These are phyloP conservation scores for Coprinopsis sp. DNA, from an alignment of 768 basidiomycete genomes.

Conservation along the genomic window DNA sequence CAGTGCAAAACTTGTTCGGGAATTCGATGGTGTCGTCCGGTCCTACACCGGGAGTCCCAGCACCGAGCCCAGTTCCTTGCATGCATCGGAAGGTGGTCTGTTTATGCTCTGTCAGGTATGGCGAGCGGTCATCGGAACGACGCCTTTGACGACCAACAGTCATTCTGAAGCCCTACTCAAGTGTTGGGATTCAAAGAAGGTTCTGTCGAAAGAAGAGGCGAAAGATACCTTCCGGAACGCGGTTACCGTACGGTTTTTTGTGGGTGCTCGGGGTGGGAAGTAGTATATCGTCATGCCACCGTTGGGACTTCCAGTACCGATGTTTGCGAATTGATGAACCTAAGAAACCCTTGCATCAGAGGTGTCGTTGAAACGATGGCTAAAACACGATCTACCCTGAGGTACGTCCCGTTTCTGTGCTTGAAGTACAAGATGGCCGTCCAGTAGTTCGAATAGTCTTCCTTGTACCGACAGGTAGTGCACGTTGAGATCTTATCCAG, in stretches of 20 bases:
- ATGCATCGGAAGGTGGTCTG: slow-evolving; percentile 4
- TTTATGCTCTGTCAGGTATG: neutral
- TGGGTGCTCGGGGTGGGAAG: slow-evolving; percentile 6
- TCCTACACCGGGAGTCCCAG: neutral
- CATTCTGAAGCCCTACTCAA: slow-evolving; percentile 11
- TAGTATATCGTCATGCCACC: slow-evolving; percentile 12
- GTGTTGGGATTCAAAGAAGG: too few species aligned
- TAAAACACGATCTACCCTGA: slow-evolving; percentile 5
- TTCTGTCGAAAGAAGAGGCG: too few species aligned
- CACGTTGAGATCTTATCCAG: slow-evolving; percentile 7
- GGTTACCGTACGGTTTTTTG: slow-evolving; percentile 5
- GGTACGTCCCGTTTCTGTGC: slow-evolving; percentile 10
- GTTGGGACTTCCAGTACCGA: slow-evolving; percentile 4
- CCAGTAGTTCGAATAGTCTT: slow-evolving; percentile 14
- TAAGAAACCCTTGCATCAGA: neutral
- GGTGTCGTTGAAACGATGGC: neutral
- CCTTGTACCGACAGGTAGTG: slow-evolving; percentile 13
- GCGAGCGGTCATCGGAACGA: neutral
- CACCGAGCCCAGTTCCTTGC: neutral
- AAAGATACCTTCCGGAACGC: slow-evolving; percentile 4
- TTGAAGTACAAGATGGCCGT: slow-evolving; percentile 13
- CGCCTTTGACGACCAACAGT: neutral
- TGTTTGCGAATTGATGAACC: slow-evolving; percentile 10
- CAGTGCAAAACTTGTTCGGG: neutral
- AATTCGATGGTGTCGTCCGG: slow-evolving; percentile 1